Base-by-base conservation (phyloP, 2,329 filamentous ascomycete species). In the Pleomassaria siparia region DNA sequence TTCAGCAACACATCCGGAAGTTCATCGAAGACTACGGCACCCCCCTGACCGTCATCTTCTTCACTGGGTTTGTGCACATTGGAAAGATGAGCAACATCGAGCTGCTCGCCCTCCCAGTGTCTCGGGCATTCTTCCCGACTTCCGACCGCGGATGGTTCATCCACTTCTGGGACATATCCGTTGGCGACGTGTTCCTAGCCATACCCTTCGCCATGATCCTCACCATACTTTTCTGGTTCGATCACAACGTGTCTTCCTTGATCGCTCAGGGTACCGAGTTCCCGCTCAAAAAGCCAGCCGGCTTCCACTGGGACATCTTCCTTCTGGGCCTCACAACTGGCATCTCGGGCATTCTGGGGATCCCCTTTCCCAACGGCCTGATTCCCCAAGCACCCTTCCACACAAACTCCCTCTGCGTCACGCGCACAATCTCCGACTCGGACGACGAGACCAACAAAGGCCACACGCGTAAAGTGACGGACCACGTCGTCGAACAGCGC, bases 11-110 rank as follows among this genome's bases (percentile, higher is more conserved):
- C 29, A 74, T 94, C 8, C 82, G 90, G 16, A 84, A 91, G 54
- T 95, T 95, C 60, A 79, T 95, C 55, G 90, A 94, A 66, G 90
- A 95, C 69, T 95, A 95, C 64, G 90, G 89, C 43, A 95, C 89
- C 0, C 89, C 90, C 0, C 47, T 68, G 2, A 67, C 63, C 46
- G 69, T 75, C 45, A 74, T 95, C 50, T 95, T 95, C 76, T 95
- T 95, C 68, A 91, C 90, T 0, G 90, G 90, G 0, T 95, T 95
- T 61, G 86, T 94, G 1, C 88, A 94, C 68, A 83, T 95, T 53
- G 90, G 90, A 7, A 85, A 88, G 60, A 92, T 96, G 88, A 74
- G 74, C n/a, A 72, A 79, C 32, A 80, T 95, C 1, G 67, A 82
- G 16, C 74, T 95, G 9, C 82, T 87, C 52, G 84, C 80, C 8